Evolutionary conservation across 768 basidiomycete species (phyloP).

Genomic region (Leucosporidium yakuticum): DNA sequence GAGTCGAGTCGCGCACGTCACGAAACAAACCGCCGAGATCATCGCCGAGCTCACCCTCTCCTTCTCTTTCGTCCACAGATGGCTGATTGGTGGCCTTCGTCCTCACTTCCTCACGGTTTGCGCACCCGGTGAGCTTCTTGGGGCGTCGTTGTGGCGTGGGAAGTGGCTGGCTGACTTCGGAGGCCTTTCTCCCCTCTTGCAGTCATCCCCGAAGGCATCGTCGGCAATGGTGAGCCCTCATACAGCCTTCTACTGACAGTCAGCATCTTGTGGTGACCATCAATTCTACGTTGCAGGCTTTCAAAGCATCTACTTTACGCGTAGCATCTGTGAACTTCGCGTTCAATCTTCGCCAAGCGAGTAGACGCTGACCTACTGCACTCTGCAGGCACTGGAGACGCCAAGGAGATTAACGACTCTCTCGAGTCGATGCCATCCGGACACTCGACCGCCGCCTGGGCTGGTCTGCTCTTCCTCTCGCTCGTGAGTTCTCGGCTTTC

Average conservation of each 20-base stretch:
- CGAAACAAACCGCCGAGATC: too few species aligned
- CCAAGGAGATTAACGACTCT: conserved; percentile 54
- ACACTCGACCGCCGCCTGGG: conserved; percentile 56
- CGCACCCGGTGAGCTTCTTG: conserved; percentile 45
- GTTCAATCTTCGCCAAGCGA: too few species aligned
- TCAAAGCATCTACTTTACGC: conserved; percentile 51
- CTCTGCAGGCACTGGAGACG: conserved; percentile 50
- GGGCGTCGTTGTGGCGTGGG: too few species aligned
- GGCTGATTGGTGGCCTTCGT: conserved; percentile 46
- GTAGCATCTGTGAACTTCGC: conserved; percentile 46
- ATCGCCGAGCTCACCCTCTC: not conserved
- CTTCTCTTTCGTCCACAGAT: conserved; percentile 16
- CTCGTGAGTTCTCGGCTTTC: conserved; percentile 2
- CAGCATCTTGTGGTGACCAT: too few species aligned
- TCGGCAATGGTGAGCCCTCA: conserved; percentile 44
- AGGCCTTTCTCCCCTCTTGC: too few species aligned
- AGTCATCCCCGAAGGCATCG: conserved; percentile 33
- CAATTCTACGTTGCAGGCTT: conserved; percentile 41
- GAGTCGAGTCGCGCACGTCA: conserved; percentile 43
- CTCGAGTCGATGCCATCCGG: conserved; percentile 57
- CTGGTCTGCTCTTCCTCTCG: conserved; percentile 52
- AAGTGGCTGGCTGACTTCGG: too few species aligned
- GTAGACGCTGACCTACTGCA: too few species aligned
- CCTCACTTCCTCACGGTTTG: conserved; percentile 56
- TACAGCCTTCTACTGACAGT: too few species aligned